Percentiles rank a stretch among this genome's conserved stretches.
These are phyloP conservation scores for Aspergillus glaucus DNA, from an alignment of 2,329 filamentous ascomycete species.

Conservation along the genomic window DNA sequence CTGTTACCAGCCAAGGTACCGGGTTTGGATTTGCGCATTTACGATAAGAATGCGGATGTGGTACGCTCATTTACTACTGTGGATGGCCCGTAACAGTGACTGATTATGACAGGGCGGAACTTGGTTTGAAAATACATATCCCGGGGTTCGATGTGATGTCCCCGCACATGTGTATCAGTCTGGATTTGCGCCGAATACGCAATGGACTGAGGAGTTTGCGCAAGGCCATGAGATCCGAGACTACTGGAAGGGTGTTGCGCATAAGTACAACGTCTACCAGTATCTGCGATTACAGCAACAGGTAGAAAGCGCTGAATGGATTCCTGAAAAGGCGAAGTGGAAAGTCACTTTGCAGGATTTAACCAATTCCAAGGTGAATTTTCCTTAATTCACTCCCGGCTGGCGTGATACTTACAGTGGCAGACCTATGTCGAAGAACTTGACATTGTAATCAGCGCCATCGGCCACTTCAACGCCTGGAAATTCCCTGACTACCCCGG, in stretches of 20 bases:
- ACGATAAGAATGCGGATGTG: slow-evolving; percentile 62
- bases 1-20: slow-evolving; percentile 65
- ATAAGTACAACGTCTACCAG: slow-evolving; percentile 59
- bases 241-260: slow-evolving; percentile 59
- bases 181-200: slow-evolving; percentile 59
- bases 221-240: slow-evolving; percentile 60
- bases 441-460: slow-evolving; percentile 58
- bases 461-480: slow-evolving; percentile 62
- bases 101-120: slow-evolving; percentile 36
- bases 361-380: slow-evolving; percentile 16
- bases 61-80: slow-evolving; percentile 40
- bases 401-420: slow-evolving; percentile 19
- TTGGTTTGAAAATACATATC: slow-evolving; percentile 47
- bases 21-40: slow-evolving; percentile 57
- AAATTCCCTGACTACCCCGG: slow-evolving; percentile 57
- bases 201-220: slow-evolving; percentile 65
- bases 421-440: slow-evolving; percentile 42
- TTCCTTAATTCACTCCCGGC: neutral
- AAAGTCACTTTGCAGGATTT: slow-evolving; percentile 39
- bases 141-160: slow-evolving; percentile 62
- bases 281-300: slow-evolving; percentile 50
- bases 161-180: slow-evolving; percentile 65
- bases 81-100: slow-evolving; percentile 37
- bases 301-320: slow-evolving; percentile 55
- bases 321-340: slow-evolving; percentile 51